Base-by-base conservation (phyloP, 1,284 basidiomycete species). In the Hemileia vastatrix region DNA sequence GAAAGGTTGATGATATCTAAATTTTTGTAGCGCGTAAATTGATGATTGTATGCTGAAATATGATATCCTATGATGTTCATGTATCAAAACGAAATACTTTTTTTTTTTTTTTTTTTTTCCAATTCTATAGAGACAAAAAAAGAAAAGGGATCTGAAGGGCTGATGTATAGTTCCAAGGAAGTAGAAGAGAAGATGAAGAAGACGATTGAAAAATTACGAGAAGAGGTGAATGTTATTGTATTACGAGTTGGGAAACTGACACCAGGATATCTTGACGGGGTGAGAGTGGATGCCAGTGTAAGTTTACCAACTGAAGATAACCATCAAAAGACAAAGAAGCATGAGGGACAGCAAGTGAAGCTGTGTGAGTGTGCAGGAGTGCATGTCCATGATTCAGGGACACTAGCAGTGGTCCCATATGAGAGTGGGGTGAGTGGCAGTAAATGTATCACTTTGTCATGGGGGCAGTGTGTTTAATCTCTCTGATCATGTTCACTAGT, bases 101-200 rank as follows among this genome's bases (percentile, higher is more conserved):
- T n/a, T n/a, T n/a, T n/a, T n/a, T n/a, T n/a, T n/a, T n/a, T n/a
- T n/a, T n/a, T n/a, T n/a, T n/a, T n/a, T n/a, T n/a, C n/a, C n/a
- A n/a, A n/a, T n/a, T n/a, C n/a, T n/a, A n/a, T n/a, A n/a, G n/a
- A n/a, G n/a, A n/a, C n/a, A n/a, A n/a, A n/a, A n/a, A n/a, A n/a
- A n/a, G n/a, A n/a, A n/a, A n/a, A n/a, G n/a, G n/a, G n/a, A n/a
- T n/a, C n/a, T n/a, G n/a, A n/a, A n/a, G n/a, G n/a, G n/a, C n/a
- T n/a, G n/a, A n/a, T n/a, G n/a, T n/a, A n/a, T n/a, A n/a, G n/a
- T n/a, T n/a, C n/a, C n/a, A n/a, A n/a, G n/a, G n/a, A 48, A 21
- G 45, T 57, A n/a, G 55, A 57, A 33, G 36, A 57, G 33, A 45
- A 57, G n/a, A 57, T 57, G 55, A 47, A 49, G 19, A n/a, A 27